Evolutionary conservation across 805 yeast species (phyloP).

Genomic region (Lachancea mirantina): DNA sequence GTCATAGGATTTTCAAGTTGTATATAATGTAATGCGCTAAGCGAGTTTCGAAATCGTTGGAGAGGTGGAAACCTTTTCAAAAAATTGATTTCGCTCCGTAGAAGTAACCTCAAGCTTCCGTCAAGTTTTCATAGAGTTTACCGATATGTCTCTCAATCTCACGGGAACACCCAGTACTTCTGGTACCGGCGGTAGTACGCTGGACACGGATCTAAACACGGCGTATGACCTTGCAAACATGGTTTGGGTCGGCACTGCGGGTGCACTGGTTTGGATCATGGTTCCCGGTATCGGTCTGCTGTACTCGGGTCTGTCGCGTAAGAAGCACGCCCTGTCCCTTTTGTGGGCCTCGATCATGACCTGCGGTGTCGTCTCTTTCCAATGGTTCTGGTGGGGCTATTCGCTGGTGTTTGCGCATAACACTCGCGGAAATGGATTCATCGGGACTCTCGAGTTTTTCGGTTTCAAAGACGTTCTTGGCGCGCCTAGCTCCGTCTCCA

Average conservation of each 20-base stretch:
- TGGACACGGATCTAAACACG: slow-evolving; percentile 62
- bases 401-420: slow-evolving; percentile 76
- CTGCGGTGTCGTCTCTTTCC: slow-evolving; percentile 73
- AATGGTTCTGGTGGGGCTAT: slow-evolving; percentile 99
- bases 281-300: slow-evolving; percentile 91
- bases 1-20: too few relatives aligned
- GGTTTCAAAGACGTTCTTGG: slow-evolving; percentile 78
- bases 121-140: not conserved
- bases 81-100: not conserved
- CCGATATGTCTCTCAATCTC: slow-evolving; percentile 28
- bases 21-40: too few relatives aligned
- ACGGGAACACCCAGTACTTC: slow-evolving; percentile 44
- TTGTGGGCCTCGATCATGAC: slow-evolving; percentile 94
- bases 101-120: not conserved
- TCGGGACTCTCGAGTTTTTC: slow-evolving; percentile 78
- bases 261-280: slow-evolving; percentile 88
- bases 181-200: slow-evolving; percentile 77
- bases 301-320: slow-evolving; percentile 89
- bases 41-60: too few relatives aligned
- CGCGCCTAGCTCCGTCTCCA: slow-evolving; percentile 57
- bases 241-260: slow-evolving; percentile 79
- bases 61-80: too few relatives aligned
- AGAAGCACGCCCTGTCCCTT: slow-evolving; percentile 89
- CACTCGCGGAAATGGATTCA: slow-evolving; percentile 52
- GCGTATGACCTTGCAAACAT: slow-evolving; percentile 69